Conservation (phyloP, 2,329 filamentous ascomycete genomes). For the Cladobotryum protrusum region DNA sequence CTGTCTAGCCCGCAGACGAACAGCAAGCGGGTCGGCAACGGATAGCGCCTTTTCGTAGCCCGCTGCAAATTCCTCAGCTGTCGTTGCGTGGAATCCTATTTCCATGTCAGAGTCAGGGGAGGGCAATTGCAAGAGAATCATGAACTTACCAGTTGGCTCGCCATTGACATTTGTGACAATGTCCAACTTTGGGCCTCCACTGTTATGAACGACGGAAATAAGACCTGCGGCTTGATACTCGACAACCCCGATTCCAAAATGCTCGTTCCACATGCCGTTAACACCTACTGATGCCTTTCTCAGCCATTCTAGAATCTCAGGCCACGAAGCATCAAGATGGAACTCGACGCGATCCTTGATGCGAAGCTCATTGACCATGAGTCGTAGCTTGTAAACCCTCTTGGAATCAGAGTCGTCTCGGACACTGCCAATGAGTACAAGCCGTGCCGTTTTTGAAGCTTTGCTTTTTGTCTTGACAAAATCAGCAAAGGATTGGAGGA, state of each 20-base stretch:
- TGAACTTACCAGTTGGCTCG: constrained; percentile 62
- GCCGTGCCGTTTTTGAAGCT: constrained; percentile 51
- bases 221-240: constrained; percentile 96
- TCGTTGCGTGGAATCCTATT: constrained; percentile 78
- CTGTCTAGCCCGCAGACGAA: constrained; percentile 67
- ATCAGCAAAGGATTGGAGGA: constrained; percentile 75
- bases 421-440: constrained; percentile 90
- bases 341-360: constrained; percentile 84
- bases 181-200: constrained; percentile 85
- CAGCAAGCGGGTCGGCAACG: constrained; percentile 64
- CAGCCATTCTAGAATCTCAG: constrained; percentile 75
- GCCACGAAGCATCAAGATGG: constrained; percentile 84
- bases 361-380: constrained; percentile 78
- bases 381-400: constrained; percentile 78
- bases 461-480: constrained; percentile 55
- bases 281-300: constrained; percentile 74
- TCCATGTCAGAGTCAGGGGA: neutral
- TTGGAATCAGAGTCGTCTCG: constrained; percentile 74
- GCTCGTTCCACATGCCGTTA: constrained; percentile 99
- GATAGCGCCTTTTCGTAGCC: constrained; percentile 73
- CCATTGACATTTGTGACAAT: constrained; percentile 82
- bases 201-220: constrained; percentile 88
- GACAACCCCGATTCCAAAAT: constrained; percentile 96
- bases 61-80: constrained; percentile 68
- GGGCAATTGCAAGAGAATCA: neutral